Base-by-base conservation (phyloP, 805 yeast species). In the Metschnikowia baotianmanensis region DNA sequence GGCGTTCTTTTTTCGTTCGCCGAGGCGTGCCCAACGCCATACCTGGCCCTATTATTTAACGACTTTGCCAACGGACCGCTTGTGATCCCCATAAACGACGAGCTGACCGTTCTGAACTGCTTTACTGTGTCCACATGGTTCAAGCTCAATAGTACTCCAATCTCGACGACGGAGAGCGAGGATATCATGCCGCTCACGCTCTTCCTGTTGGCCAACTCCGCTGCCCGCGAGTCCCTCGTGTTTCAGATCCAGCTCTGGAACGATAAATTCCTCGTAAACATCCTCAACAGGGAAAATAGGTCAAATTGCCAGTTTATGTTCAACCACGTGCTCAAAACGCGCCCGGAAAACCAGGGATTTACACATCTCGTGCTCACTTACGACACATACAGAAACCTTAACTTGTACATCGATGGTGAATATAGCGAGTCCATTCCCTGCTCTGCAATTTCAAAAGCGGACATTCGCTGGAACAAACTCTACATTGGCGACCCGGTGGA, bases 361-460 rank as follows among this genome's bases (percentile, higher is more conserved):
- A 44, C 61, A 5, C 68, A 64, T 34, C 55, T 70, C 18, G 63
- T 56, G 7, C 52, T 69, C 25, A 68, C 72, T 1, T 69, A 61
- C 46, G 74, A 70, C 43, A 46, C 45, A 10, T 59, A 56, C 45
- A 52, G 57, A 20, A 68, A 67, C 43, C 57, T 76, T 20, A 74
- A 69, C 44, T 53, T 78, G 6, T 76, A 55, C 50, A 56, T 78
- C 12, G 71, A 78, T 47, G 81, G 82, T 0, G 74, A 75, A 27
- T 71, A 70, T 40, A 61, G 67, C 26, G 73, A 71, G 42, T 63
- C 67, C 12, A 65, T 67, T 13, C 72, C 73, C 2, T 61, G 69
- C 37, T 63, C 71, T 1, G 58, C 61, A 5, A 42, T 62, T 3
- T 49, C 55, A 28, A 63, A 62, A 31, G 48, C 52, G 18, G 40